A percentile compares a stretch with the other conserved stretches of the same genome.
Conservation (phyloP, 2,329 filamentous ascomycete genomes). For the Aspergillus flavus region DNA sequence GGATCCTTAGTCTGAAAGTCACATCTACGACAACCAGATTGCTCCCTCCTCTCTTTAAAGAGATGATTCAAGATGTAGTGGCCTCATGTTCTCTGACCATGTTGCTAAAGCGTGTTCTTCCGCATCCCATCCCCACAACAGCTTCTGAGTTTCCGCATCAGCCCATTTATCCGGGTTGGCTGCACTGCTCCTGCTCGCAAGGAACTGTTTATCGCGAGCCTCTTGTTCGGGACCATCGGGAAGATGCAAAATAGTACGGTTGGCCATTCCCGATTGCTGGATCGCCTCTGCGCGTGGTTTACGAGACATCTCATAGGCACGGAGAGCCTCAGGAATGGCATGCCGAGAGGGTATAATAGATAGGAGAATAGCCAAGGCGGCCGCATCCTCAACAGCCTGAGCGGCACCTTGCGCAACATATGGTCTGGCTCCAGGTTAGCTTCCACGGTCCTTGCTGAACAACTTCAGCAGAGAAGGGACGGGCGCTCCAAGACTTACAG, state of each 20-base stretch:
- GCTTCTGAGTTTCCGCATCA: not conserved
- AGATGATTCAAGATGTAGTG: not conserved
- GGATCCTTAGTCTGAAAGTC: too few species aligned
- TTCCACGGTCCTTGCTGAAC: not conserved
- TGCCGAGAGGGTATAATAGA: constrained; percentile 22
- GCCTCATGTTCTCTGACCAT: not conserved
- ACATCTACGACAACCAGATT: too few species aligned
- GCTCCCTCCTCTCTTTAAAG: not conserved
- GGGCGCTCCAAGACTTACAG: constrained; percentile 5
- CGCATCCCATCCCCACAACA: not conserved
- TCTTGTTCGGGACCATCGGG: constrained; percentile 44
- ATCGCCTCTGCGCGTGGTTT: constrained; percentile 44
- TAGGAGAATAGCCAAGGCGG: constrained; percentile 37
- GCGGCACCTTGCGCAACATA: constrained; percentile 50
- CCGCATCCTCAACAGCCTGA: constrained; percentile 49
- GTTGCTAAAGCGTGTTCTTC: not conserved
- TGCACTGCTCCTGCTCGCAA: not conserved
- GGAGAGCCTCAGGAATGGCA: constrained; percentile 36
- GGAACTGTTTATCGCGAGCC: constrained; percentile 38
- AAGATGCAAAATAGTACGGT: constrained; percentile 40
- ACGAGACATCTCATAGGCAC: constrained; percentile 40
- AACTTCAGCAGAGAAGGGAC: not conserved
- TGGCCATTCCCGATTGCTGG: constrained; percentile 39
- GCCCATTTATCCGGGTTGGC: not conserved
- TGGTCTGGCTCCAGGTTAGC: constrained; percentile 15